Evolutionary conservation across 371 early-diverging fungal genomes (phyloP).

Genomic region (Actinomucor elegans): DNA sequence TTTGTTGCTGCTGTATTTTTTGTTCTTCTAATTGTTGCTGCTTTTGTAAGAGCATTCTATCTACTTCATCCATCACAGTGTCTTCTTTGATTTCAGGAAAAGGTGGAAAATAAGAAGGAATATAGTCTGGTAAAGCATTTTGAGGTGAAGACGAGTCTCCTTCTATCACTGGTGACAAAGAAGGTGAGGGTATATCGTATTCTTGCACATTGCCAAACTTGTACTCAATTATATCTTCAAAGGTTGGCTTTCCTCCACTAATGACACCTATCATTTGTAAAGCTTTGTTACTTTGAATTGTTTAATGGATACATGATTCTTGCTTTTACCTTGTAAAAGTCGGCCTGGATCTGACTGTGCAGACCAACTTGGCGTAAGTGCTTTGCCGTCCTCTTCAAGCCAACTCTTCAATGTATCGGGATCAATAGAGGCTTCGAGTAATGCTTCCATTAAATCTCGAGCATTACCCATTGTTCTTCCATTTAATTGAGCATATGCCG

Average conservation of each 20-base stretch:
- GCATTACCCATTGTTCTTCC: constrained; percentile 38
- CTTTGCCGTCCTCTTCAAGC: constrained; percentile 48
- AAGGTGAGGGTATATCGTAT: constrained; percentile 8
- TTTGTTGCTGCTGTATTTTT: constrained; percentile 11
- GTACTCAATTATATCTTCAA: constrained; percentile 21
- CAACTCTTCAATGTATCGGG: constrained; percentile 29
- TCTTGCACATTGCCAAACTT: constrained; percentile 14
- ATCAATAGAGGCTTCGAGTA: constrained; percentile 32
- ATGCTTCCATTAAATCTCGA: constrained; percentile 35
- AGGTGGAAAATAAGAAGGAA: constrained; percentile 45
- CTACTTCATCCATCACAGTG: constrained; percentile 6
- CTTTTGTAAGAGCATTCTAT: constrained; percentile 4
- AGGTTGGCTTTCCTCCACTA: constrained; percentile 14
- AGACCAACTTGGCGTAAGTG: constrained; percentile 41
- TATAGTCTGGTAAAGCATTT: constrained; percentile 27
- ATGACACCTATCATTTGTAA: too few species aligned
- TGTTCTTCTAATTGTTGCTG: constrained; percentile 11
- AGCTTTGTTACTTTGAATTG: too few species aligned
- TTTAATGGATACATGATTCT: neutral
- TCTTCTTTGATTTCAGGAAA: constrained; percentile 41
- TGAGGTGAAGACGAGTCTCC: neutral
- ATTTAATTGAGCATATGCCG: constrained; percentile 42
- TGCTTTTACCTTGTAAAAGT: constrained; percentile 35
- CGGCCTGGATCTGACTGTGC: constrained; percentile 49
- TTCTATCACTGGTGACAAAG: neutral